Conservation (phyloP, 306 rosid species). For the Prunus mira region DNA sequence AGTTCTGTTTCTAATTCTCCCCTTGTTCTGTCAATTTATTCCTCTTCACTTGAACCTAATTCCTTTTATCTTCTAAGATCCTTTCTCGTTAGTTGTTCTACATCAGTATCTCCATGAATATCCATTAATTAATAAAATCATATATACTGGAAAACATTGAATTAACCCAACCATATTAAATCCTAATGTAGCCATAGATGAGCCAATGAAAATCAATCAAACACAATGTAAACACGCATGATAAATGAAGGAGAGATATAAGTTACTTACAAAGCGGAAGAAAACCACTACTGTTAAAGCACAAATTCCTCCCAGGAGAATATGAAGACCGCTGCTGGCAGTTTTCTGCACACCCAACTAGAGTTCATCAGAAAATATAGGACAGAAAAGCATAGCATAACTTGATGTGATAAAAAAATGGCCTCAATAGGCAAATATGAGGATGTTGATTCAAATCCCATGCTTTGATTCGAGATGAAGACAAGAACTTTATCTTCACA, state of each 20-base stretch:
- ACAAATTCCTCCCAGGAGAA: conserved; percentile 94
- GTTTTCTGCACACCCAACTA: conserved; percentile 66
- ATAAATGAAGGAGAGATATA: conserved; percentile 9
- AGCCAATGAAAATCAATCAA: conserved; percentile 1
- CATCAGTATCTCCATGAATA: too few species aligned
- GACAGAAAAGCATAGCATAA: not conserved
- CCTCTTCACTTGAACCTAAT: too few species aligned
- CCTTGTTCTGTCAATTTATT: too few species aligned
- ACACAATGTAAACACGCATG: conserved; percentile 5
- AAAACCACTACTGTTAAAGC: conserved; percentile 91
- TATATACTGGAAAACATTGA: too few species aligned
- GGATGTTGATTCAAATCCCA: not conserved
- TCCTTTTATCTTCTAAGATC: too few species aligned
- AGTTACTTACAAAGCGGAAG: conserved; percentile 89
- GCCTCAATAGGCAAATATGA: not conserved
- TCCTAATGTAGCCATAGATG: conserved; percentile 2
- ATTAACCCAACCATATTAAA: not conserved
- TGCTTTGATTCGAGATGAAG: not conserved
- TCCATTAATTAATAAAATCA: not conserved
- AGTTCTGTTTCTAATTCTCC: too few species aligned
- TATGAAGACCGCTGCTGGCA: conserved; percentile 89
- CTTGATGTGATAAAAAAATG: not conserved
- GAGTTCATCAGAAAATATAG: conserved; percentile 4
- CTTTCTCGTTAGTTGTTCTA: too few species aligned
- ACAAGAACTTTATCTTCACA: too few species aligned